phyloP scores from a whole-genome alignment of 2,329 filamentous ascomycete genomes.

The Botrytis fabae region DNA sequence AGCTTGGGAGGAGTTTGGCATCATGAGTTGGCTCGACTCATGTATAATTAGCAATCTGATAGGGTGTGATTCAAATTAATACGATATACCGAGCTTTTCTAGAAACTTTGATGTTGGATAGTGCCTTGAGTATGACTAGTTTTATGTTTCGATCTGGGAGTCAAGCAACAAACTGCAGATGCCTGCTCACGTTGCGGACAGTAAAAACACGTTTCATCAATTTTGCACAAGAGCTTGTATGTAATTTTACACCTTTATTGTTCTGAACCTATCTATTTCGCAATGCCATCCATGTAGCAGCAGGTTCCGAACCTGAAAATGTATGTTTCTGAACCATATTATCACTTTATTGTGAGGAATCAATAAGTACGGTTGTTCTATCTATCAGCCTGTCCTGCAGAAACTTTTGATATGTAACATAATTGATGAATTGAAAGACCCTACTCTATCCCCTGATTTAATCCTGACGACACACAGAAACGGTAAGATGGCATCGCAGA shows the following conservation, averaged over 20 bases:
- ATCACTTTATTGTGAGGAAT: neutral
- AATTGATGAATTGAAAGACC: neutral
- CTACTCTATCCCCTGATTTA: neutral
- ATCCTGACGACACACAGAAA: neutral
- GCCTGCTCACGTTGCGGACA: neutral
- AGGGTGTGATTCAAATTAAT: neutral
- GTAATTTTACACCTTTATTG: neutral
- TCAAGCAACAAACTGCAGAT: neutral
- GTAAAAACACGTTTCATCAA: neutral
- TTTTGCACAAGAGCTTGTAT: neutral
- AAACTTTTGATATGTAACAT: neutral
- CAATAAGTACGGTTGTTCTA: neutral
- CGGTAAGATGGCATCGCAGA: neutral
- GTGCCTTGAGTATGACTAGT: neutral
- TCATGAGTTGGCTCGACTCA: neutral
- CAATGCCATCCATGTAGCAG: neutral
- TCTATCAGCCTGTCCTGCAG: neutral
- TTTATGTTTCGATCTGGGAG: rapidly evolving
- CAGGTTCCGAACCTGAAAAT: neutral
- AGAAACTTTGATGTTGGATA: neutral
- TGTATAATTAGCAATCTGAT: neutral
- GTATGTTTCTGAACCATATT: neutral
- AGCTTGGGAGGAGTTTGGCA: neutral
- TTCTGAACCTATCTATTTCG: neutral
- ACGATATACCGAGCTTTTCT: neutral